Evolutionary conservation across 495 filamentous ascomycete species (phyloP), one percentile per base, ranked within the genome.

Genomic region (Xylaria palmicola): DNA sequence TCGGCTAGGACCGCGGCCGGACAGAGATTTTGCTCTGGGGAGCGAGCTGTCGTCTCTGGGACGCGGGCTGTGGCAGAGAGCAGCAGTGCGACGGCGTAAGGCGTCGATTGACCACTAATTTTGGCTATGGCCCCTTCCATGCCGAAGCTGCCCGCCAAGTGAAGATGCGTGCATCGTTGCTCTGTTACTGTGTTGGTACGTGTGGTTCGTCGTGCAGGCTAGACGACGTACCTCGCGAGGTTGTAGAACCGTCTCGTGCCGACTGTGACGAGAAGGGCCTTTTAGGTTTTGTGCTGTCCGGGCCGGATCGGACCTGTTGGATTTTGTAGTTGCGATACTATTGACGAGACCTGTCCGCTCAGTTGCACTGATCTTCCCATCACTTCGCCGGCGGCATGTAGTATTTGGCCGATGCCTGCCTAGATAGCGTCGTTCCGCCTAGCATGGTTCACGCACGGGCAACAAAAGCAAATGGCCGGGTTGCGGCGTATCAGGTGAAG

Each of bases 1-100:
- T 56, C 53, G 53, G 53, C 26, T 44, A 30, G 53, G 53, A 56
- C 53, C 53, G 53, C 53, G 39, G n/a, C 53, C 39, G 53, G 53
- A 32, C 13, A 44, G 26, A 56, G 53, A 43, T 56, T 56, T 56
- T 56, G 24, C 32, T 17, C 39, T 34, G 39, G 53, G 26, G 39
- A 52, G 9, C 10, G 20, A 52, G 9, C 10, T 8, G 20, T 22
- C 5, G n/a, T 10, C 19, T 44, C 19, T 44, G 41, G 41, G 20
- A 13, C 37, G 17, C 53, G 39, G 53, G 22, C 39, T 22, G 37
- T 39, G 51, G 51, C 51, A 54, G 51, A 9, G 15, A 17, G 36
- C 20, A 27, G 39, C 53, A 43, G 53, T 43, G 53, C n/a, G 36
- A 40, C 39, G 27, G 39, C 39, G 53, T 13, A 26, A 55, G 36